Percentiles rank a stretch among this genome's conserved stretches.
Evolutionary conservation across 805 yeast genomes (phyloP).

Genomic region (Metahyphopichia silvanorum): DNA sequence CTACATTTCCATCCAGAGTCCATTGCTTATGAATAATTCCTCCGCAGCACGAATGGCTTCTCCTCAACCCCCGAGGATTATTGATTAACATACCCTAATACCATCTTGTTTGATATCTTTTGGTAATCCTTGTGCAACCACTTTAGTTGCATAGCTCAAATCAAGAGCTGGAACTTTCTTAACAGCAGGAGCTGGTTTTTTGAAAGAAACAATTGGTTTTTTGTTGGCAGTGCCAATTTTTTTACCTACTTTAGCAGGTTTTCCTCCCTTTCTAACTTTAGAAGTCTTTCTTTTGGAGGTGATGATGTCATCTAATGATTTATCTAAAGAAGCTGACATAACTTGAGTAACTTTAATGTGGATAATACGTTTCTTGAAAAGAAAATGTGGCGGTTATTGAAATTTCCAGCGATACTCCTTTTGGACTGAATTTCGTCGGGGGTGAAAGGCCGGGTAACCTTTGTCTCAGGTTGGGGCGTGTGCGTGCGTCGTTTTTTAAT

Average conservation of each 20-base stretch:
- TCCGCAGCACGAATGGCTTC: background rate
- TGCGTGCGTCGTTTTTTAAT: too few relatives aligned
- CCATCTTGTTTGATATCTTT: constrained; percentile 80
- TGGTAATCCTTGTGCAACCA: constrained; percentile 82
- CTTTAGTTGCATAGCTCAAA: constrained; percentile 67
- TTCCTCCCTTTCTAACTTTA: constrained; percentile 23
- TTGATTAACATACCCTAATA: constrained; percentile 69
- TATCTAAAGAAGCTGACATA: constrained; percentile 86
- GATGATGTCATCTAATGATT: constrained; percentile 92
- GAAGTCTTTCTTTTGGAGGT: constrained; percentile 49
- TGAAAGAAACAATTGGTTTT: constrained; percentile 21
- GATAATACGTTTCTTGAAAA: too few relatives aligned
- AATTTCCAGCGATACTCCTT: too few relatives aligned
- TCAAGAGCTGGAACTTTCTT: constrained; percentile 30
- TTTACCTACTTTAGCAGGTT: constrained; percentile 32
- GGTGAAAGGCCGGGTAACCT: too few relatives aligned
- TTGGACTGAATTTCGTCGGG: too few relatives aligned
- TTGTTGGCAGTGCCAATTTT: constrained; percentile 26
- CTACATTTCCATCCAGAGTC: too few relatives aligned
- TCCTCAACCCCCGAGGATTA: background rate
- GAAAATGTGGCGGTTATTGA: too few relatives aligned
- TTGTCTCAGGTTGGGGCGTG: too few relatives aligned
- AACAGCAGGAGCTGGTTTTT: constrained; percentile 21
- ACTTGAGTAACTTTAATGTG: too few relatives aligned
- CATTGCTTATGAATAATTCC: constrained; percentile 2